Conservation (phyloP, 1,139 yeast genomes). For the Petasospora fabianii region DNA sequence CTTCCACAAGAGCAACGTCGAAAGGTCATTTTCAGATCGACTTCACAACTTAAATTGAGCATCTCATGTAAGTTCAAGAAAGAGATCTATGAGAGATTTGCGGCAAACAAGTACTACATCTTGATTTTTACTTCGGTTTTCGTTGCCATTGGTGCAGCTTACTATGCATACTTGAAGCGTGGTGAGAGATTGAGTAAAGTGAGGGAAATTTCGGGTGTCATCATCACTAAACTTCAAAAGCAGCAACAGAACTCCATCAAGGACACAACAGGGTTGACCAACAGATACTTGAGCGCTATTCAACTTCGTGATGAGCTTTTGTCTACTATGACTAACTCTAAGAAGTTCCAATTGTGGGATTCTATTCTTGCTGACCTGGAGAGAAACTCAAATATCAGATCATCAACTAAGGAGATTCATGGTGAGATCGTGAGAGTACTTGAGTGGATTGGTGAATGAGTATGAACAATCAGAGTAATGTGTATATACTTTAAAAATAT, state of each 20-base stretch:
- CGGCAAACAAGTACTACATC: slow-evolving; percentile 40
- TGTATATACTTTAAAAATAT: background rate
- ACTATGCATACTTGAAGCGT: slow-evolving; percentile 36
- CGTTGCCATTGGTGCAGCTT: slow-evolving; percentile 28
- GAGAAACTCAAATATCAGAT: slow-evolving; percentile 57
- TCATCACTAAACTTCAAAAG: slow-evolving; percentile 42
- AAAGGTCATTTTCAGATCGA: slow-evolving; percentile 63
- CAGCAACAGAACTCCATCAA: slow-evolving; percentile 35
- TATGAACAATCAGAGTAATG: background rate
- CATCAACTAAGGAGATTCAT: slow-evolving; percentile 60
- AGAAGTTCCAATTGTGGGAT: slow-evolving; percentile 57
- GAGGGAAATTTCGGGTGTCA: slow-evolving; percentile 33
- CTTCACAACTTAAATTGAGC: slow-evolving; percentile 64
- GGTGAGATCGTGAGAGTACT: slow-evolving; percentile 86
- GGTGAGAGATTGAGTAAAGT: slow-evolving; percentile 37
- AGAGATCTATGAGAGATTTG: slow-evolving; percentile 47
- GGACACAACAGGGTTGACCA: slow-evolving; percentile 35
- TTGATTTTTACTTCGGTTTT: slow-evolving; percentile 29
- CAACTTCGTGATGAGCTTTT: slow-evolving; percentile 74
- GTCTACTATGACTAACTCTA: slow-evolving; percentile 40
- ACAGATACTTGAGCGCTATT: slow-evolving; percentile 61
- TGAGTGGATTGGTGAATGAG: slow-evolving; percentile 67
- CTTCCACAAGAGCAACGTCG: slow-evolving; percentile 30
- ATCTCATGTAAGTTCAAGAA: slow-evolving; percentile 58
- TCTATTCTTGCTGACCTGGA: slow-evolving; percentile 60